Evolutionary conservation across 805 yeast species (phyloP).

Genomic region (Torulaspora franciscae): DNA sequence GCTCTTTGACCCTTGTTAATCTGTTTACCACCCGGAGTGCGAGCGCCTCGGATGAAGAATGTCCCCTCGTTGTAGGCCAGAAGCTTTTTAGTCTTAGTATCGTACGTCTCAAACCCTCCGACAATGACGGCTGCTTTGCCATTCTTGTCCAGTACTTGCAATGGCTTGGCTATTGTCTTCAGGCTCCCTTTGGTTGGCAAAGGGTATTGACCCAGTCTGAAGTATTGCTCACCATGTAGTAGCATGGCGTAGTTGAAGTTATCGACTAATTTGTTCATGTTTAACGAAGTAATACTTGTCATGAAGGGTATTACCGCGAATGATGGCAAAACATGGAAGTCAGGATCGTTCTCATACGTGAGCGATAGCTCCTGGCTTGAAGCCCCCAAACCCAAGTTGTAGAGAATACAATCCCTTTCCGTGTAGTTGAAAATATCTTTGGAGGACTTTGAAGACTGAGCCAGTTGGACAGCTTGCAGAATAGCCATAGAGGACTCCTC

Average conservation of each 20-base stretch:
- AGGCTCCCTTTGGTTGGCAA: slow-evolving; percentile 67
- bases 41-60: slow-evolving; percentile 69
- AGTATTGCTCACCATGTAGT: slow-evolving; percentile 92
- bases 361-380: slow-evolving; percentile 69
- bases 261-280: slow-evolving; percentile 58
- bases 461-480: slow-evolving; percentile 52
- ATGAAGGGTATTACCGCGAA: slow-evolving; percentile 87
- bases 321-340: slow-evolving; percentile 83
- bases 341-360: slow-evolving; percentile 66
- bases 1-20: slow-evolving; percentile 45
- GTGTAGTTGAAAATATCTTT: slow-evolving; percentile 50
- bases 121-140: slow-evolving; percentile 74
- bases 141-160: slow-evolving; percentile 78
- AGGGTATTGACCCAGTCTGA: slow-evolving; percentile 70
- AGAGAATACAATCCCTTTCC: slow-evolving; percentile 69
- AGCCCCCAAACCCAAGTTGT: slow-evolving; percentile 89
- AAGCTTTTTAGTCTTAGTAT: slow-evolving; percentile 60
- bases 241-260: slow-evolving; percentile 85
- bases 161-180: slow-evolving; percentile 57
- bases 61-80: slow-evolving; percentile 80
- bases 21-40: slow-evolving; percentile 51
- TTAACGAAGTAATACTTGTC: slow-evolving; percentile 52
- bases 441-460: slow-evolving; percentile 34
- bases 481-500: slow-evolving; percentile 79
- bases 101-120: slow-evolving; percentile 66